phyloP scores from a whole-genome alignment of 2,329 filamentous ascomycete species.

The Monilinia fructicola region DNA sequence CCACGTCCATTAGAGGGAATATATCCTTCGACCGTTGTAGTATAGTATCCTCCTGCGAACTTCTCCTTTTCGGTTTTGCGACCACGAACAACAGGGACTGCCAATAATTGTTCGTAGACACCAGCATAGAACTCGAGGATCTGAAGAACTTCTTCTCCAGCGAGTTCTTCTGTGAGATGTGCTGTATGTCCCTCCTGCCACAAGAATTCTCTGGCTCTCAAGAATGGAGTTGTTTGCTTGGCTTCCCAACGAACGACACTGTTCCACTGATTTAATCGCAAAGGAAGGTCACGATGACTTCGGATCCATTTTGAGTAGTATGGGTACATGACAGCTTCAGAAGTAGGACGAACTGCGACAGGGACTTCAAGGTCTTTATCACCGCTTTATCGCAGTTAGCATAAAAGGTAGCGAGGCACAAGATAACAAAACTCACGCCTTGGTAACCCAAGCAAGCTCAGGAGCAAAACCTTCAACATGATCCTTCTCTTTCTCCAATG shows the following conservation, averaged over 20 bases:
- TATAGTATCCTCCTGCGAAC: conserved; percentile 95
- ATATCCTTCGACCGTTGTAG: conserved; percentile 94
- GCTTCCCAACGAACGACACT: conserved; percentile 93
- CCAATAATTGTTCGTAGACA: conserved; percentile 90
- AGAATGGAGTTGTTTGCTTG: conserved; percentile 85
- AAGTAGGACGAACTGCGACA: conserved; percentile 66
- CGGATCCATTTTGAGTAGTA: conserved; percentile 98
- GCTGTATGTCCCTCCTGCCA: conserved; percentile 90
- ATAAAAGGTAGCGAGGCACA: conserved; percentile 21
- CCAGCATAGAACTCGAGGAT: conserved; percentile 92
- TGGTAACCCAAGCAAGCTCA: conserved; percentile 85
- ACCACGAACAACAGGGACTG: conserved; percentile 91
- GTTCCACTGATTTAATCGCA: conserved; percentile 98
- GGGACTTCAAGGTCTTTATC: conserved; percentile 87
- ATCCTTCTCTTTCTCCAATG: conserved; percentile 76
- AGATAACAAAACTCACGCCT: conserved; percentile 57
- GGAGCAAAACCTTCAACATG: conserved; percentile 99
- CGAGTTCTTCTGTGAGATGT: conserved; percentile 79
- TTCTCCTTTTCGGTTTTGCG: conserved; percentile 97
- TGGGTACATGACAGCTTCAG: conserved; percentile 85
- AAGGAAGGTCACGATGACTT: conserved; percentile 88
- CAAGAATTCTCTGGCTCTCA: conserved; percentile 90
- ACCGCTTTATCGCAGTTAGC: conserved; percentile 57
- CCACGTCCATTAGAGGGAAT: conserved; percentile 94
- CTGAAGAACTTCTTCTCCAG: conserved; percentile 82